Percentiles rank a stretch among this genome's conserved stretches.
phyloP scores from a whole-genome alignment of 176 grass and related monocot genomes.

The Phoenix roebelenii region DNA sequence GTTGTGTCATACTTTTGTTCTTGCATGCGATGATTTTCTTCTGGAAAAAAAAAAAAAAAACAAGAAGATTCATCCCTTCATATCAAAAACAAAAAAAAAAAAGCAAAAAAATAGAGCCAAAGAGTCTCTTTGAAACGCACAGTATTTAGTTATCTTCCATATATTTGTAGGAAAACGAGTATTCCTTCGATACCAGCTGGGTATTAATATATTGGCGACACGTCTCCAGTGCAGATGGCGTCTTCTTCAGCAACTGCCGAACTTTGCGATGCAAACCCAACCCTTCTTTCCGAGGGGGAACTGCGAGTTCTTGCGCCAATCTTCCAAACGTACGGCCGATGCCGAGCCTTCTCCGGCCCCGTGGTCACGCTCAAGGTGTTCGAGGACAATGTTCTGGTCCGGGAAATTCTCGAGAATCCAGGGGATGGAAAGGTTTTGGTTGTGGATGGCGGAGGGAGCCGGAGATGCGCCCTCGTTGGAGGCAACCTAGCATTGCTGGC shows the following conservation, averaged over 20 bases:
- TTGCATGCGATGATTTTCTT: too few relatives aligned
- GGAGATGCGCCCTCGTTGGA: conserved; percentile 11
- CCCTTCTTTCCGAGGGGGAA: neutral
- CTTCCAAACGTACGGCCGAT: conserved; percentile 4
- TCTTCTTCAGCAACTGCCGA: conserved; percentile 1
- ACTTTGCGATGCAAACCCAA: conserved; percentile 16
- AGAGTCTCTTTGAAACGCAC: too few relatives aligned
- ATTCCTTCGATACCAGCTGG: too few relatives aligned
- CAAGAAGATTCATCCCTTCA: too few relatives aligned
- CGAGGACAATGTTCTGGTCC: conserved; percentile 13
- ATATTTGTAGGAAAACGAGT: too few relatives aligned
- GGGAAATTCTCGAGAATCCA: conserved; percentile 4
- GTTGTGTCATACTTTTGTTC: too few relatives aligned
- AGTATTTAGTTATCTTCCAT: too few relatives aligned
- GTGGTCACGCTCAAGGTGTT: conserved; percentile 17
- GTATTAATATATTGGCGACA: too few relatives aligned
- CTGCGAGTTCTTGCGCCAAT: conserved; percentile 11
- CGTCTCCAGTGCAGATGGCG: neutral
- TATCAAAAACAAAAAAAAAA: too few relatives aligned
- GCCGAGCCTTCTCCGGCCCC: conserved; percentile 2
- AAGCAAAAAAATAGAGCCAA: too few relatives aligned
- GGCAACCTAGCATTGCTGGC: conserved; percentile 13
- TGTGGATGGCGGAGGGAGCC: conserved; percentile 10
- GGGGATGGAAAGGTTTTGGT: conserved; percentile 11
- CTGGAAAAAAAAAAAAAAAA: too few relatives aligned